A percentile compares a stretch with the other conserved stretches of the same genome.
These are phyloP conservation scores for Cladorrhinum sp. DNA, from an alignment of 2,329 filamentous ascomycete species.

Conservation along the genomic window DNA sequence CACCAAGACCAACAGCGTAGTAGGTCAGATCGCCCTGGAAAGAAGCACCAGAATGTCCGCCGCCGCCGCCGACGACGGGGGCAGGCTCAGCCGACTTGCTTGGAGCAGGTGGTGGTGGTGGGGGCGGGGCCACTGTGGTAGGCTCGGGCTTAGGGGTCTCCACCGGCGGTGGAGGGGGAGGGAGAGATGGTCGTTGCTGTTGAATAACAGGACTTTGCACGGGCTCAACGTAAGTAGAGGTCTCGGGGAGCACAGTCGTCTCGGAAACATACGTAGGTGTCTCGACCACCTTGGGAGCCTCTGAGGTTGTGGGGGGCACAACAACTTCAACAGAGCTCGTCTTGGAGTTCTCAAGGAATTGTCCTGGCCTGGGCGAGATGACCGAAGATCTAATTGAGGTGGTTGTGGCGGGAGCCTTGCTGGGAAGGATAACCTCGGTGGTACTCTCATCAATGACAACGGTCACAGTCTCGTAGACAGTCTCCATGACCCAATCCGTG, in stretches of 20 bases:
- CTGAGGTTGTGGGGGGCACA: not conserved
- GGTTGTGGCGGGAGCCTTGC: slow-evolving; percentile 23
- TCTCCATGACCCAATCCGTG: slow-evolving; percentile 45
- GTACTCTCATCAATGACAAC: slow-evolving; percentile 47
- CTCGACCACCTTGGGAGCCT: slow-evolving; percentile 13
- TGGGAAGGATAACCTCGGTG: slow-evolving; percentile 44
- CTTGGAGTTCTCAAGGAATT: slow-evolving; percentile 35
- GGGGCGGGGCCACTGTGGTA: slow-evolving; percentile 22
- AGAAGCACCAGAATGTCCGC: slow-evolving; percentile 31
- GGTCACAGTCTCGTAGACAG: slow-evolving; percentile 52
- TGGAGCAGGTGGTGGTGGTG: slow-evolving; percentile 26
- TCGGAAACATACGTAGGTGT: slow-evolving; percentile 20
- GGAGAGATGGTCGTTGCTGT: slow-evolving; percentile 20
- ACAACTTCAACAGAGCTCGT: slow-evolving; percentile 7
- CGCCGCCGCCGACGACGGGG: slow-evolving; percentile 21
- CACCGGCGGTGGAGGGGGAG: slow-evolving; percentile 26
- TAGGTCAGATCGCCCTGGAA: slow-evolving; percentile 68
- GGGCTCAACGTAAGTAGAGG: slow-evolving; percentile 16
- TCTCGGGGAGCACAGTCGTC: slow-evolving; percentile 15
- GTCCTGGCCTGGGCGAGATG: slow-evolving; percentile 28
- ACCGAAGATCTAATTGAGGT: slow-evolving; percentile 25
- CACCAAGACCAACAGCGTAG: slow-evolving; percentile 65
- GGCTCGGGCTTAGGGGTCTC: slow-evolving; percentile 13
- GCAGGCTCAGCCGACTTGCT: slow-evolving; percentile 22
- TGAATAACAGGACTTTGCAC: slow-evolving; percentile 15